Conservation (phyloP, 192 early-diverging fungal species). For the Coemansia sp. region DNA sequence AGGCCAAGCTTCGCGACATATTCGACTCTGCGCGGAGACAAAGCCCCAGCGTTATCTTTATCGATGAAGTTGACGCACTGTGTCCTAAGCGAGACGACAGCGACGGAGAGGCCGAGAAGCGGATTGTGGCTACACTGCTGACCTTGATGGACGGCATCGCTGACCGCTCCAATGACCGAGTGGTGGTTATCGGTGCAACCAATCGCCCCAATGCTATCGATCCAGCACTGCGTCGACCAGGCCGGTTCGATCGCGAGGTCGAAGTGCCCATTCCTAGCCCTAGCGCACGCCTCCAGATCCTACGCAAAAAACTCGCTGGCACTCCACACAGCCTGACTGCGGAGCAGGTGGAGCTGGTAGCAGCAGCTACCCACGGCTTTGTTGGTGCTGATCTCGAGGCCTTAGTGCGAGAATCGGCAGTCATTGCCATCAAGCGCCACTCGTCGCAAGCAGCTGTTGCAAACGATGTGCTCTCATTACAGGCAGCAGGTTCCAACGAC, state of each 20-base stretch:
- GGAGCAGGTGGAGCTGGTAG: slow-evolving; percentile 61
- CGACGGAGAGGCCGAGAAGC: slow-evolving; percentile 81
- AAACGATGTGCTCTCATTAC: neutral
- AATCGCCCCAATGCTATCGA: slow-evolving; percentile 90
- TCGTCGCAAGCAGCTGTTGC: neutral
- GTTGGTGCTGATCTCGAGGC: slow-evolving; percentile 97
- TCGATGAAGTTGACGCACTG: slow-evolving; percentile 93
- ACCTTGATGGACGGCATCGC: slow-evolving; percentile 88
- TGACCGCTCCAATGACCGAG: slow-evolving; percentile 18
- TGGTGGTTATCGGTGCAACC: slow-evolving; percentile 89
- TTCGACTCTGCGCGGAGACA: slow-evolving; percentile 72
- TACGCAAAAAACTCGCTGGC: slow-evolving; percentile 64
- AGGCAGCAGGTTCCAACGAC: neutral
- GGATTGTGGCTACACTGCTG: slow-evolving; percentile 90
- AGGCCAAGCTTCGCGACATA: slow-evolving; percentile 75
- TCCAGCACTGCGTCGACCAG: slow-evolving; percentile 87
- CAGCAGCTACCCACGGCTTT: slow-evolving; percentile 82
- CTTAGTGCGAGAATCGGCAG: slow-evolving; percentile 82
- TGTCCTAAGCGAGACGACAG: slow-evolving; percentile 85
- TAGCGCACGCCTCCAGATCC: slow-evolving; percentile 68
- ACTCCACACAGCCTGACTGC: slow-evolving; percentile 70
- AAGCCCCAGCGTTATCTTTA: slow-evolving; percentile 84
- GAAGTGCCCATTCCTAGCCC: slow-evolving; percentile 90
- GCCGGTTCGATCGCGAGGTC: slow-evolving; percentile 94
- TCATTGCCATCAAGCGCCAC: slow-evolving; percentile 69